A percentile compares a stretch with the other conserved stretches of the same genome.
Evolutionary conservation across 1,139 yeast species (phyloP).

Genomic region (Scheffersomyces segobiensis): DNA sequence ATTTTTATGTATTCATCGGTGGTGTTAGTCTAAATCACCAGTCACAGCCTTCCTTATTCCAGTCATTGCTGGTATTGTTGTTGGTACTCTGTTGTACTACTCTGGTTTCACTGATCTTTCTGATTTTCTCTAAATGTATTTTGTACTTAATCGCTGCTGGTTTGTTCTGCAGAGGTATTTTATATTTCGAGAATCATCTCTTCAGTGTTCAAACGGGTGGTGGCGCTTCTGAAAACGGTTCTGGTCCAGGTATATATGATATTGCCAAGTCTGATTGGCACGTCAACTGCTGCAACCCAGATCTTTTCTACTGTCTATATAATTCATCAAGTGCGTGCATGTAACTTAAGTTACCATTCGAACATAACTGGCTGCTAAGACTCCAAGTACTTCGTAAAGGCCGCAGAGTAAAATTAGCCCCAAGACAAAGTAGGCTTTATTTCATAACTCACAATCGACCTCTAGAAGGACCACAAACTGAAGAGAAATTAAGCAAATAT

Average conservation of each 20-base stretch:
- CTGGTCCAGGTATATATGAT: constrained; percentile 92
- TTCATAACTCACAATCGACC: not conserved
- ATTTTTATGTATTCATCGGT: constrained; percentile 47
- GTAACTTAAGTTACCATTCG: no score
- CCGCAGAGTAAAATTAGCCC: not conserved
- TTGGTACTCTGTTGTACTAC: constrained; percentile 69
- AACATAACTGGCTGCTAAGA: not conserved
- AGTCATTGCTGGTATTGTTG: constrained; percentile 70
- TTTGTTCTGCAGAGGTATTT: constrained; percentile 83
- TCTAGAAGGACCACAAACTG: not conserved
- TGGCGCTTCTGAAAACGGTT: constrained; percentile 86
- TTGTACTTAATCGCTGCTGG: constrained; percentile 87
- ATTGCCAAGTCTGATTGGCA: constrained; percentile 81
- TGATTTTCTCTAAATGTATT: constrained; percentile 78
- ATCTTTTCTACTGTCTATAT: constrained; percentile 17
- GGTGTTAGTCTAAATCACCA: constrained; percentile 84
- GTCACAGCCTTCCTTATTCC: constrained; percentile 84
- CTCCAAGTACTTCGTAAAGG: not conserved
- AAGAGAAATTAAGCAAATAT: not conserved
- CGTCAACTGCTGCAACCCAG: constrained; percentile 92
- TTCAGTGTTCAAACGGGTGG: constrained; percentile 73
- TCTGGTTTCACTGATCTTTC: constrained; percentile 74
- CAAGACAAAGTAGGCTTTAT: not conserved
- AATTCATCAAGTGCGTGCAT: not conserved
- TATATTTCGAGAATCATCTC: constrained; percentile 73